Conservation (phyloP, 495 filamentous ascomycete species). For the Penicillium bovifimosum region DNA sequence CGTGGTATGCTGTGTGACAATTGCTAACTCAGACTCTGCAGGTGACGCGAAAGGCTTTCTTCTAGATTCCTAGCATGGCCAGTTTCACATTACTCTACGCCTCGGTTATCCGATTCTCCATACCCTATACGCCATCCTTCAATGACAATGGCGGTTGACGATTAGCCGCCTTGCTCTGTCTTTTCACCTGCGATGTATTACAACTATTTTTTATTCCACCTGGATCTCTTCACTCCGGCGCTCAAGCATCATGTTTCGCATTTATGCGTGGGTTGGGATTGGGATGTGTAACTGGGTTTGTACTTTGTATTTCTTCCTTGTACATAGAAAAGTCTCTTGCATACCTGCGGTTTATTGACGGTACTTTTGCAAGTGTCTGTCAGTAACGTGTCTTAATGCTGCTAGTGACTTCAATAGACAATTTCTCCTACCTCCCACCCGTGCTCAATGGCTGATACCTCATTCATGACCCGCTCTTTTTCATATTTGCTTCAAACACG, state of each 20-base stretch:
- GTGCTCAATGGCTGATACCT: not conserved
- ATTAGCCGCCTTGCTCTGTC: slow-evolving; percentile 19
- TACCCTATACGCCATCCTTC: slow-evolving; percentile 29
- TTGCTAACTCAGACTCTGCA: slow-evolving; percentile 33
- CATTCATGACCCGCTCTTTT: not conserved
- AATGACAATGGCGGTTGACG: slow-evolving; percentile 28
- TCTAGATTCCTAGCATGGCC: slow-evolving; percentile 33
- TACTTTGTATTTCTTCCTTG: slow-evolving; percentile 34
- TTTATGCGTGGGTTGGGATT: slow-evolving; percentile 43
- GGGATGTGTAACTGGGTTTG: slow-evolving; percentile 45
- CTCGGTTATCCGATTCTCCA: slow-evolving; percentile 21
- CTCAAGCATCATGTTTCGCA: slow-evolving; percentile 44
- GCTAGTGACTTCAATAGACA: slow-evolving; percentile 30
- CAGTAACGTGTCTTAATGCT: slow-evolving; percentile 33
- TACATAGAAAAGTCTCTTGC: slow-evolving; percentile 46
- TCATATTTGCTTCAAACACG: not conserved
- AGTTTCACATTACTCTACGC: slow-evolving; percentile 15
- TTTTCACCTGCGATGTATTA: slow-evolving; percentile 41
- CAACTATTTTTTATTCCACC: slow-evolving; percentile 27
- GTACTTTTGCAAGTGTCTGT: slow-evolving; percentile 23
- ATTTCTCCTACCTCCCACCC: slow-evolving; percentile 9
- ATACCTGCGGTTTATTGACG: slow-evolving; percentile 33
- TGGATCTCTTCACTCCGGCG: slow-evolving; percentile 48
- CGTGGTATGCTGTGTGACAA: not conserved
- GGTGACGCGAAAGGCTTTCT: slow-evolving; percentile 54